Conservation (phyloP, 2,329 filamentous ascomycete genomes). For the Fusarium kyushuense region DNA sequence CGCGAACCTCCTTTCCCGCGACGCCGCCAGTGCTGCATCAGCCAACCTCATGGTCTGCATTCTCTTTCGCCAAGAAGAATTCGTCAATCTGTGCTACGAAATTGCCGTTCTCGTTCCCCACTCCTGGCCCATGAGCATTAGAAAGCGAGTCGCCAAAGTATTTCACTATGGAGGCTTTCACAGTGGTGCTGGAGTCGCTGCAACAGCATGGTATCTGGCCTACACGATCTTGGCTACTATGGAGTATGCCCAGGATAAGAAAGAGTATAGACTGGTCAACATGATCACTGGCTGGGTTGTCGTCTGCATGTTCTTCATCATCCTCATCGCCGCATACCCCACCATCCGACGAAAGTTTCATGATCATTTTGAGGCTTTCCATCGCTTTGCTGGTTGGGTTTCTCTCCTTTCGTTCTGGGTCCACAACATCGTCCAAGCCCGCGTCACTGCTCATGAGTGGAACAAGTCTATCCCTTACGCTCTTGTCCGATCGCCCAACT, state of each 20-base stretch:
- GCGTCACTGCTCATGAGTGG: slow-evolving; percentile 19
- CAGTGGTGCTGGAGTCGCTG: slow-evolving; percentile 22
- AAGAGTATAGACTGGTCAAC: slow-evolving; percentile 6
- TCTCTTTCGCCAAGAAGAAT: slow-evolving; percentile 20
- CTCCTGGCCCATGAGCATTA: slow-evolving; percentile 7
- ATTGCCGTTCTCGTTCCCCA: slow-evolving; percentile 17
- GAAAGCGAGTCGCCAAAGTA: slow-evolving; percentile 10
- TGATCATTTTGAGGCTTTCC: slow-evolving; percentile 21
- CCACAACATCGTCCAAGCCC: slow-evolving; percentile 21
- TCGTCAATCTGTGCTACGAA: slow-evolving; percentile 23
- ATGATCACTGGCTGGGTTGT: slow-evolving; percentile 24
- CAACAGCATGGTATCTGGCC: slow-evolving; percentile 10
- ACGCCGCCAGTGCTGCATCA: slow-evolving; percentile 22
- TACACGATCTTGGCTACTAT: slow-evolving; percentile 17
- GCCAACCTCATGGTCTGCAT: slow-evolving; percentile 30
- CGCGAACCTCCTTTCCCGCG: not conserved
- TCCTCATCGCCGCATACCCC: slow-evolving; percentile 9
- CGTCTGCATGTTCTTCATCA: slow-evolving; percentile 17
- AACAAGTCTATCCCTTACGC: slow-evolving; percentile 3
- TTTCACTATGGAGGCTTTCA: slow-evolving; percentile 26
- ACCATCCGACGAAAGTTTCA: slow-evolving; percentile 24
- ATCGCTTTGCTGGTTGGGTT: slow-evolving; percentile 23
- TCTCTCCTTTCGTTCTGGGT: slow-evolving; percentile 12
- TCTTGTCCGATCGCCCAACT: slow-evolving; percentile 16
- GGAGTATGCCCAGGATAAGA: slow-evolving; percentile 5